Evolutionary conservation across 805 yeast genomes (phyloP).

Genomic region (Jamesozyma hellenica): DNA sequence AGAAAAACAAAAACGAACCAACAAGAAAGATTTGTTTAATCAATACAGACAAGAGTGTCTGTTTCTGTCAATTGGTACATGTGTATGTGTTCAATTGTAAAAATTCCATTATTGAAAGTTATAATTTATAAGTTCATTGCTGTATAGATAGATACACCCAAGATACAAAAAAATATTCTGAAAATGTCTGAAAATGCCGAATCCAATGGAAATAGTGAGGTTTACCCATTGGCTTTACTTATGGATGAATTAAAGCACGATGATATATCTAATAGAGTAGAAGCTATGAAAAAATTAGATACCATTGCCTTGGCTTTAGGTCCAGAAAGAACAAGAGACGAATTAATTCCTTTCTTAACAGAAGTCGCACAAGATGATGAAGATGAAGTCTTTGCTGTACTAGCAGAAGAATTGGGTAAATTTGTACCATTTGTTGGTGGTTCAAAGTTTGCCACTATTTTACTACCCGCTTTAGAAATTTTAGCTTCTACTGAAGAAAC

Average conservation of each 20-base stretch:
- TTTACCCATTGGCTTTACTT: slow-evolving; percentile 88
- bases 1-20: too few relatives aligned
- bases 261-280: slow-evolving; percentile 85
- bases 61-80: too few relatives aligned
- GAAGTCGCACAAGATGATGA: slow-evolving; percentile 90
- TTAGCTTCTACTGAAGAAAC: slow-evolving; percentile 94
- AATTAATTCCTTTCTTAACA: slow-evolving; percentile 80
- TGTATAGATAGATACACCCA: not conserved
- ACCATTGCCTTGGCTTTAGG: slow-evolving; percentile 94
- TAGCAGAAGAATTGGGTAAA: slow-evolving; percentile 82
- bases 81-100: too few relatives aligned
- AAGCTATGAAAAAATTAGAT: slow-evolving; percentile 87
- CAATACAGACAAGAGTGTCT: too few relatives aligned
- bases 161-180: not conserved
- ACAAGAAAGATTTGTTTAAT: too few relatives aligned
- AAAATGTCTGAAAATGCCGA: slow-evolving; percentile 3
- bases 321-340: slow-evolving; percentile 81
- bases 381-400: slow-evolving; percentile 90
- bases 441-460: slow-evolving; percentile 43
- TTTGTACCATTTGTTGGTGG: slow-evolving; percentile 92
- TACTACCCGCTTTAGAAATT: slow-evolving; percentile 63
- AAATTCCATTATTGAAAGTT: too few relatives aligned
- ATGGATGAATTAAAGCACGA: slow-evolving; percentile 97
- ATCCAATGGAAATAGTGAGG: slow-evolving; percentile 31
- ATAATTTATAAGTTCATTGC: too few relatives aligned